Evolutionary conservation across 106 monocot species (phyloP), one percentile per base, ranked within the genome.

Genomic region (Platanthera zijinensis): DNA sequence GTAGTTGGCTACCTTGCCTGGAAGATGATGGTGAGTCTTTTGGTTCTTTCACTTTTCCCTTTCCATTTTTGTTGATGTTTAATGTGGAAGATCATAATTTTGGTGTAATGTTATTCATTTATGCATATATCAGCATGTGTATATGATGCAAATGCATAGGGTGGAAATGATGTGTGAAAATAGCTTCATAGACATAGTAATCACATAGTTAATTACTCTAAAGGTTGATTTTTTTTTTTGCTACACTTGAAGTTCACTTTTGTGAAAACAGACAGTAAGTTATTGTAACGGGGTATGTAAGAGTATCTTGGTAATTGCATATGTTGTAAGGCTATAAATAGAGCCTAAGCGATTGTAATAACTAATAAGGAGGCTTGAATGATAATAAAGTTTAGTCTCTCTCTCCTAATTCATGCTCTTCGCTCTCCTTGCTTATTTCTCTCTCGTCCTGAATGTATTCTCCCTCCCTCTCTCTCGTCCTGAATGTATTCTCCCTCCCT

Each of bases 21-120:
- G 96, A 97, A 91, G 82, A 93, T 94, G 87, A 91, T 97, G 96
- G 95, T 95, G 80, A 86, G 52, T 74, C 15, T 14, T 71, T 39
- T 17, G 4, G 15, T 48, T 48, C 48, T 71, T n/a, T 61, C 8
- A 61, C 59, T 19, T n/a, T 22, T 21, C 8, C 21, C 19, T 8
- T 21, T 61, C 21, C 8, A 18, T 61, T 19, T 61, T 61, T 61
- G 59, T 61, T 21, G 7, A 19, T 61, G 21, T 61, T 61, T n/a
- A 19, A 19, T 8, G 8, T 19, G 6, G 5, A 19, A 61, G 18
- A 18, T 61, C 21, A 11, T 61, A 2, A 7, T 59, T 18, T 59
- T 19, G 39, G 39, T 39, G 2, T 39, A 39, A 39, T 61, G n/a
- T 21, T 21, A 19, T 19, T 19, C 2, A 7, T 19, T 61, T 8